phyloP scores from a whole-genome alignment of 164 flowering plant genomes.

The Chimonanthus praecox region DNA sequence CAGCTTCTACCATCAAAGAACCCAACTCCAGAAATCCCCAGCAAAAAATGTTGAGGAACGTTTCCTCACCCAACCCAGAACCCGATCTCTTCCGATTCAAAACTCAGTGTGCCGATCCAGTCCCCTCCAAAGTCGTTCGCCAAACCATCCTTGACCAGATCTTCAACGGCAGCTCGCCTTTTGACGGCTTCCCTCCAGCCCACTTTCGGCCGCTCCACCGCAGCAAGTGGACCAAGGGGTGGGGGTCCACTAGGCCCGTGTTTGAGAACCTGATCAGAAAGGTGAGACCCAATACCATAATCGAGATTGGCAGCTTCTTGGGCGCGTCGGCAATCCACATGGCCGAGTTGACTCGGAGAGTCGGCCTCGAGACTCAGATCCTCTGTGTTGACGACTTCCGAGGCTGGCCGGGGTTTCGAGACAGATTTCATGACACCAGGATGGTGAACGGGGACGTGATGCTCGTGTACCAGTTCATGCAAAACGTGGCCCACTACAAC shows the following conservation, averaged over 20 bases:
- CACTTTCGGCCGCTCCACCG: slow-evolving; percentile 31
- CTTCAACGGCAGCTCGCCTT: slow-evolving; percentile 57
- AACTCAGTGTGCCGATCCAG: slow-evolving; percentile 32
- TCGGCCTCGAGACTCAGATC: slow-evolving; percentile 53
- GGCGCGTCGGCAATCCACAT: slow-evolving; percentile 82
- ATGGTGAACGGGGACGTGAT: slow-evolving; percentile 58
- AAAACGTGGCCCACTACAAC: slow-evolving; percentile 40
- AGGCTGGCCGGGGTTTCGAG: slow-evolving; percentile 70
- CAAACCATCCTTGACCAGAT: slow-evolving; percentile 36
- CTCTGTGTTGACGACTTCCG: slow-evolving; percentile 78
- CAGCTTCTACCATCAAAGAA: slow-evolving; percentile 13
- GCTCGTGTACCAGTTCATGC: slow-evolving; percentile 62
- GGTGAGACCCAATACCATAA: slow-evolving; percentile 48
- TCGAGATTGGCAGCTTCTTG: slow-evolving; percentile 66
- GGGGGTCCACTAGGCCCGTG: slow-evolving; percentile 73
- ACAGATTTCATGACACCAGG: slow-evolving; percentile 29
- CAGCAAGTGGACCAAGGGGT: slow-evolving; percentile 39
- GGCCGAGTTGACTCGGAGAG: slow-evolving; percentile 42
- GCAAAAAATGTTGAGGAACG: background rate
- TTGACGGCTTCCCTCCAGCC: slow-evolving; percentile 48
- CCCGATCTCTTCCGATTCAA: slow-evolving; percentile 38
- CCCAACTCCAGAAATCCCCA: background rate
- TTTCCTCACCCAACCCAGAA: background rate
- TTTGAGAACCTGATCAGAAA: slow-evolving; percentile 47
- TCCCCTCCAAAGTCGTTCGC: slow-evolving; percentile 34